These are phyloP conservation scores for Phialemoniopsis sp. DNA, from an alignment of 2,329 filamentous ascomycete species.

Conservation along the genomic window DNA sequence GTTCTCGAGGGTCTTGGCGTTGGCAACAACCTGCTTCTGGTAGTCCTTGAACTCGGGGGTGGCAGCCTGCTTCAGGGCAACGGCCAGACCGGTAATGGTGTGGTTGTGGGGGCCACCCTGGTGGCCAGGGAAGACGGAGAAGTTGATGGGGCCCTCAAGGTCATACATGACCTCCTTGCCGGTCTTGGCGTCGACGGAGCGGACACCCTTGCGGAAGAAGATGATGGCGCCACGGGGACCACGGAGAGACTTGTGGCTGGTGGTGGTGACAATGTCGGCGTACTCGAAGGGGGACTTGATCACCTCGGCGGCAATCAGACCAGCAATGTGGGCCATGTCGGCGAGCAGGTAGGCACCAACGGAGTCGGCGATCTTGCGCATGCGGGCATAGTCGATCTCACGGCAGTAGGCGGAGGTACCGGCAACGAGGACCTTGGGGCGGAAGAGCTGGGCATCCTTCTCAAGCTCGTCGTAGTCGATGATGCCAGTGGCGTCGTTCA, in stretches of 20 bases:
- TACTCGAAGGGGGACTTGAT: constrained; percentile 90
- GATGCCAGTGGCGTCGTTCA: constrained; percentile 84
- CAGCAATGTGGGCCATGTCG: constrained; percentile 98
- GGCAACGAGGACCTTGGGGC: constrained; percentile 92
- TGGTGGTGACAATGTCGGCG: constrained; percentile 96
- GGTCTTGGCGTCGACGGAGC: constrained; percentile 83
- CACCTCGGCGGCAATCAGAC: constrained; percentile 86
- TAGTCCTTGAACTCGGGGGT: constrained; percentile 89
- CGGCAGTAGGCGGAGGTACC: constrained; percentile 98
- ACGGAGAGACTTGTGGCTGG: constrained; percentile 97
- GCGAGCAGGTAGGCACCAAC: constrained; percentile 93
- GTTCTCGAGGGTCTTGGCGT: constrained; percentile 85
- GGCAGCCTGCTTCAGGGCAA: constrained; percentile 91
- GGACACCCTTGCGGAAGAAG: constrained; percentile 97
- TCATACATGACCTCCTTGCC: constrained; percentile 90
- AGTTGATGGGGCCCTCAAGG: constrained; percentile 94
- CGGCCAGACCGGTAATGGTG: constrained; percentile 95
- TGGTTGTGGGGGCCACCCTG: constrained; percentile 99
- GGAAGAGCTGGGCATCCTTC: constrained; percentile 86
- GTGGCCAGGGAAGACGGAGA: constrained; percentile 98
- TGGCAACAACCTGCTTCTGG: constrained; percentile 87
- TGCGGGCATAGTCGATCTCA: constrained; percentile 92
- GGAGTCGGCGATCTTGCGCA: constrained; percentile 92
- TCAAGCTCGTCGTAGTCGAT: constrained; percentile 95
- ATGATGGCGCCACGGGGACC: constrained; percentile 99